Percentiles rank a stretch among this genome's conserved stretches.
Evolutionary conservation across 169 alveolate species (phyloP).

Genomic region (Miamiensis avidus): DNA sequence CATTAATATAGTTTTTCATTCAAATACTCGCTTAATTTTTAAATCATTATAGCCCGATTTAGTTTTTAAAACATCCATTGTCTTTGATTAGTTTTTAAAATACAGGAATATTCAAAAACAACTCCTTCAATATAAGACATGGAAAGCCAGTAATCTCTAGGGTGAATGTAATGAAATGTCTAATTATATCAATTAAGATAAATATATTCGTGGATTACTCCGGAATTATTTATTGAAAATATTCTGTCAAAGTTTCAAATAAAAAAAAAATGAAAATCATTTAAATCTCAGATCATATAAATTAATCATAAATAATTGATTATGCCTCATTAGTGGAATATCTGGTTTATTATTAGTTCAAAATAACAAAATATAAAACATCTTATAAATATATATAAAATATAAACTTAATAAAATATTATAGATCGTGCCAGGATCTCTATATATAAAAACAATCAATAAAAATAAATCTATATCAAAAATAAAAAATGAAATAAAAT

Average conservation of each 20-base stretch:
- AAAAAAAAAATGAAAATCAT: no score
- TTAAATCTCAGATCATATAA: no score
- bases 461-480: no score
- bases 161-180: background rate
- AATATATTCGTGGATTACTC: background rate
- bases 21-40: background rate
- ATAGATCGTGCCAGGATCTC: no score
- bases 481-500: no score
- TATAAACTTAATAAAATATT: no score
- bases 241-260: background rate
- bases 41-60: background rate
- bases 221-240: background rate
- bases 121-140: background rate
- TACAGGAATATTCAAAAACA: background rate
- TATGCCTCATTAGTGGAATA: no score
- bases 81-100: background rate
- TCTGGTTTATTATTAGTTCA: no score
- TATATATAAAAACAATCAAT: no score
- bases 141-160: background rate
- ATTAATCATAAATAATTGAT: no score
- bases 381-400: no score
- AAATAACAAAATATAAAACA: no score
- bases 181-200: background rate
- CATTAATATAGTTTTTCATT: background rate
- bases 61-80: background rate